These are phyloP conservation scores for Hyaloscypha variabilis DNA, from an alignment of 495 filamentous ascomycete genomes.

Conservation along the genomic window DNA sequence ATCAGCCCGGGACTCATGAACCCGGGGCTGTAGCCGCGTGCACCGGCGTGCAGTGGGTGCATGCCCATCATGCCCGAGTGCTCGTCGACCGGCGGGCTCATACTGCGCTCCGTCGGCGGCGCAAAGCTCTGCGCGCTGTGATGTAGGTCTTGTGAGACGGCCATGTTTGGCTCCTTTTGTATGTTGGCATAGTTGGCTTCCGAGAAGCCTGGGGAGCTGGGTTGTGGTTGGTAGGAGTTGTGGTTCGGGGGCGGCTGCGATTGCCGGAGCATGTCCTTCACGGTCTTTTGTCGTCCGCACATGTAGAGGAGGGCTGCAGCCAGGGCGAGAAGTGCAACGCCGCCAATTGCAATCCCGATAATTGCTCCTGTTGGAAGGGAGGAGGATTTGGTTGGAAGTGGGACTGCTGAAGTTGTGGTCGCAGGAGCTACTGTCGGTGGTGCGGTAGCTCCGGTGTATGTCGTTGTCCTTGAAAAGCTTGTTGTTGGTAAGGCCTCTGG, in stretches of 20 bases:
- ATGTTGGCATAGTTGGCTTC: slow-evolving; percentile 29
- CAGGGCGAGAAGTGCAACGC: slow-evolving; percentile 39
- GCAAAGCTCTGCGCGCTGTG: not conserved
- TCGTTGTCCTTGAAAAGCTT: not conserved
- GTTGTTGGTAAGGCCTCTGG: slow-evolving; percentile 10
- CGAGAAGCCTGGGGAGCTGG: slow-evolving; percentile 13
- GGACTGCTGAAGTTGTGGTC: slow-evolving; percentile 9
- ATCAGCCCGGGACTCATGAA: not conserved
- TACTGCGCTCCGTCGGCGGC: slow-evolving; percentile 6
- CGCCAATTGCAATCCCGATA: slow-evolving; percentile 51
- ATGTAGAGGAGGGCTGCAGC: slow-evolving; percentile 42
- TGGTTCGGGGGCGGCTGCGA: not conserved
- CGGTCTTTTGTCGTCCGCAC: slow-evolving; percentile 40
- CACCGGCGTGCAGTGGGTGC: slow-evolving; percentile 1
- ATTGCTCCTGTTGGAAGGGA: slow-evolving; percentile 41
- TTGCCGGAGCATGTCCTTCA: slow-evolving; percentile 20
- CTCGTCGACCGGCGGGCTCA: slow-evolving; percentile 27
- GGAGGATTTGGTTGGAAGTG: slow-evolving; percentile 8
- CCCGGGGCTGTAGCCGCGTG: not conserved
- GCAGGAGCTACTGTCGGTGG: slow-evolving; percentile 21
- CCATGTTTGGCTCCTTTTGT: slow-evolving; percentile 13
- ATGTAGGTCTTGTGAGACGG: slow-evolving; percentile 10
- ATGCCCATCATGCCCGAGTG: slow-evolving; percentile 21
- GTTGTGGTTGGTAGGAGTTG: slow-evolving; percentile 25
- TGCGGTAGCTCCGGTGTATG: slow-evolving; percentile 5